A percentile compares a stretch with the other conserved stretches of the same genome.
Conservation (phyloP, 306 rosid species). For the Luffa acutangula region DNA sequence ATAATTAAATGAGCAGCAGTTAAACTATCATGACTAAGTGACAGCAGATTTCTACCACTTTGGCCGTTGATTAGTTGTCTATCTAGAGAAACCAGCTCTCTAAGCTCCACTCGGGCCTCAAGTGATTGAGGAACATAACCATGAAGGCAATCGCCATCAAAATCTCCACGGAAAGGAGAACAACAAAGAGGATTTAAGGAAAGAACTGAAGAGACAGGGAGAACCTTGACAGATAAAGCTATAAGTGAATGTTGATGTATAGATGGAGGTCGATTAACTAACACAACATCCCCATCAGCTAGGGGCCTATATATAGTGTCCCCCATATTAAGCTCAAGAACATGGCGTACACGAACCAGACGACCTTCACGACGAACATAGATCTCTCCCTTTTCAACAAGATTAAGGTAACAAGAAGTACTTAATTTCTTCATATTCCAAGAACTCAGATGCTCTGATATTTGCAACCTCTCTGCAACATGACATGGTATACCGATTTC, state of each 20-base stretch:
- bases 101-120: constrained; percentile 67
- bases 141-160: constrained; percentile 97
- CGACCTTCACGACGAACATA: constrained; percentile 47
- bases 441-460: constrained; percentile 56
- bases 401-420: constrained; percentile 38
- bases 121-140: constrained; percentile 87
- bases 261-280: constrained; percentile 94
- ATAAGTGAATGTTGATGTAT: constrained; percentile 89
- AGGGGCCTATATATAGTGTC: constrained; percentile 68
- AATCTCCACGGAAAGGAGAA: constrained; percentile 91
- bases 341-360: constrained; percentile 26
- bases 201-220: constrained; percentile 53
- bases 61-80: constrained; percentile 73
- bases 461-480: constrained; percentile 67
- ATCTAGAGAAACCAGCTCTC: constrained; percentile 71
- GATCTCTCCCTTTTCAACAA: constrained; percentile 53
- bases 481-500: constrained; percentile 79
- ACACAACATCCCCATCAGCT: constrained; percentile 57
- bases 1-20: constrained; percentile 68
- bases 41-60: constrained; percentile 77
- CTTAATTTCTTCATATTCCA: constrained; percentile 49
- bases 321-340: constrained; percentile 46
- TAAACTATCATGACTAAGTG: constrained; percentile 85
- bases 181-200: constrained; percentile 84
- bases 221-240: constrained; percentile 58